Base-by-base conservation (phyloP, 345 rosid genomes). In the Anacardium occidentale region DNA sequence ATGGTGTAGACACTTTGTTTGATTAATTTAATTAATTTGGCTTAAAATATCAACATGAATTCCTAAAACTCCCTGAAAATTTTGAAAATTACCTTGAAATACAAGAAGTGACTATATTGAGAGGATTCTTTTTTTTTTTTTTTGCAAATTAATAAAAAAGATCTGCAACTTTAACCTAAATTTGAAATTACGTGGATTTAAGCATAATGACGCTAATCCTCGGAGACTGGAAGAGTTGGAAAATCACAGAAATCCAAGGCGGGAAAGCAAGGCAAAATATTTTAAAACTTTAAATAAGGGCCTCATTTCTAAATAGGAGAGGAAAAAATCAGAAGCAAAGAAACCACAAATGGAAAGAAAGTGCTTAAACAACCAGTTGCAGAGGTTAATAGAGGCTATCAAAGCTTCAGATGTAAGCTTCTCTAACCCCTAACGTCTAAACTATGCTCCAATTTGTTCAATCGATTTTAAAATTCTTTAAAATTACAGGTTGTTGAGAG, bases 401-500 rank as follows among this genome's bases (percentile, higher is more conserved):
- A 77, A 76, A 78, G 76, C 85, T 71, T 89, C 96, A 18, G 97
- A 93, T 68, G 98, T 91, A 82, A 76, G 86, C 63, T 77, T 44
- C 29, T 61, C 58, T 74, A 4, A 32, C 22, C 61, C 18, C 21
- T 44, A 24, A 22, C 5, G 50, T 26, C 55, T 32, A 1, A 25
- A 60, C 3, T 15, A 18, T 70, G 24, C 8, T 44, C 32, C 25
- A 29, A 4, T 66, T 52, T 20, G 24, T 17, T 40, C 32, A 17
- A 22, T 24, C 44, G 15, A 25, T n/a, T 44, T 1, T 6, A 7
- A 24, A 69, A 17, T 69, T 20, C 18, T 22, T 44, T 29, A 58
- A 70, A 58, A 10, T 67, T 63, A 67, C 91, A 94, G 98, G 92
- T 91, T 21, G 90, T 81, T 5, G 94, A 95, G 82, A 84, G 77